phyloP scores from a whole-genome alignment of 2,329 filamentous ascomycete genomes.

The Fusarium piperis region DNA sequence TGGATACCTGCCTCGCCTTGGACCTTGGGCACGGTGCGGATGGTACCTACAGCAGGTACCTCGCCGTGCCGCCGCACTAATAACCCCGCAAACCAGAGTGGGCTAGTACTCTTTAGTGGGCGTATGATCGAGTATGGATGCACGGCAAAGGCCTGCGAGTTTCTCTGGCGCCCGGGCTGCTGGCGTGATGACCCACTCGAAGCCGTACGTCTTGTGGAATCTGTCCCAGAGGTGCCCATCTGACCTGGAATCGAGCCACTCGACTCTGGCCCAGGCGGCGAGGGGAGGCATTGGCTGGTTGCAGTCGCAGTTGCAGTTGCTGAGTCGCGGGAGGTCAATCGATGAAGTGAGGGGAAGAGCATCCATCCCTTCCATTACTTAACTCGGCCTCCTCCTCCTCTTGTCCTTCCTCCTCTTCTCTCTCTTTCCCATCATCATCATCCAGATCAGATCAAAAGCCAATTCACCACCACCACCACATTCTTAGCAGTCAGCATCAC shows the following conservation, averaged over 20 bases:
- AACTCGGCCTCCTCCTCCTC: constrained; percentile 36
- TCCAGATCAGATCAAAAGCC: constrained; percentile 31
- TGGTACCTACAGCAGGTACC: not conserved
- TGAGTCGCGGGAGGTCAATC: constrained; percentile 25
- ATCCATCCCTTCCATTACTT: constrained; percentile 35
- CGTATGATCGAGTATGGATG: not conserved
- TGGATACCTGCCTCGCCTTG: constrained; percentile 2
- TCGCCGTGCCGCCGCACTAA: constrained; percentile 14
- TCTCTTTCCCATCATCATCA: constrained; percentile 38
- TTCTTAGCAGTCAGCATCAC: constrained; percentile 23
- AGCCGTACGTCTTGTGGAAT: not conserved
- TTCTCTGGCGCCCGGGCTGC: not conserved
- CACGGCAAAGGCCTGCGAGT: not conserved
- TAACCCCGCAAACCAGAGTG: constrained; percentile 22
- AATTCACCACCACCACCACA: constrained; percentile 31
- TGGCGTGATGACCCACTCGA: not conserved
- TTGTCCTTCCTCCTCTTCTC: constrained; percentile 35
- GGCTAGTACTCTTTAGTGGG: not conserved
- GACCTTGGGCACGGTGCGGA: not conserved
- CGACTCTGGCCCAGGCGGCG: constrained; percentile 20
- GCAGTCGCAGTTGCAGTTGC: constrained; percentile 17
- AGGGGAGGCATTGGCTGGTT: constrained; percentile 22
- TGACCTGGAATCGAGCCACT: constrained; percentile 31
- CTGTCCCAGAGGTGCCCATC: constrained; percentile 15
- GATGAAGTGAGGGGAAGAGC: constrained; percentile 35